These are phyloP conservation scores for Quercus phellos DNA, from an alignment of 331 rosid genomes.

Conservation along the genomic window DNA sequence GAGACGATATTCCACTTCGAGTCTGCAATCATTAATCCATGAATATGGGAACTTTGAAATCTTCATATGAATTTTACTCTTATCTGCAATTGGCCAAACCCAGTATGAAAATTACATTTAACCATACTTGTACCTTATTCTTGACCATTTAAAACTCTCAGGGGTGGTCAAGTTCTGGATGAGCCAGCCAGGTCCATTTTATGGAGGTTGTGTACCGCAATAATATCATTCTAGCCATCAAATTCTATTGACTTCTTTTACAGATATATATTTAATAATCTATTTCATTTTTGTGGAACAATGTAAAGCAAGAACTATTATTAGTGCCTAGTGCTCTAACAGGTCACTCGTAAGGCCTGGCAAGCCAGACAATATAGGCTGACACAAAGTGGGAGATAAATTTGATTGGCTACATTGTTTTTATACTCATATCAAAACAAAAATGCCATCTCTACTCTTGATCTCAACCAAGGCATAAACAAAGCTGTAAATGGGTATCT, in stretches of 20 bases:
- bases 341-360: slow-evolving; percentile 18
- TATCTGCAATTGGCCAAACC: background rate
- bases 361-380: slow-evolving; percentile 25
- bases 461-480: slow-evolving; percentile 15
- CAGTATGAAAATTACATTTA: background rate
- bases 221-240: background rate
- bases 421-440: background rate
- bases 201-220: background rate
- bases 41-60: background rate
- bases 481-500: slow-evolving; percentile 19
- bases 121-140: background rate
- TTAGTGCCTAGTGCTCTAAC: slow-evolving; percentile 22
- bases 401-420: slow-evolving; percentile 24
- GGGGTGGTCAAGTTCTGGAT: background rate
- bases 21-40: background rate
- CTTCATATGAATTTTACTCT: slow-evolving; percentile 1
- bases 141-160: background rate
- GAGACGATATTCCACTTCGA: background rate
- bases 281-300: background rate
- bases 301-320: slow-evolving; percentile 18
- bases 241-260: background rate
- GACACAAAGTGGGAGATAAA: slow-evolving; percentile 31
- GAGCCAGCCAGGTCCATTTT: background rate
- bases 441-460: slow-evolving; percentile 13
- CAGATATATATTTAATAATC: background rate